A percentile compares a stretch with the other conserved stretches of the same genome.
Evolutionary conservation across 768 basidiomycete genomes (phyloP).

Genomic region (Suillus luteus): DNA sequence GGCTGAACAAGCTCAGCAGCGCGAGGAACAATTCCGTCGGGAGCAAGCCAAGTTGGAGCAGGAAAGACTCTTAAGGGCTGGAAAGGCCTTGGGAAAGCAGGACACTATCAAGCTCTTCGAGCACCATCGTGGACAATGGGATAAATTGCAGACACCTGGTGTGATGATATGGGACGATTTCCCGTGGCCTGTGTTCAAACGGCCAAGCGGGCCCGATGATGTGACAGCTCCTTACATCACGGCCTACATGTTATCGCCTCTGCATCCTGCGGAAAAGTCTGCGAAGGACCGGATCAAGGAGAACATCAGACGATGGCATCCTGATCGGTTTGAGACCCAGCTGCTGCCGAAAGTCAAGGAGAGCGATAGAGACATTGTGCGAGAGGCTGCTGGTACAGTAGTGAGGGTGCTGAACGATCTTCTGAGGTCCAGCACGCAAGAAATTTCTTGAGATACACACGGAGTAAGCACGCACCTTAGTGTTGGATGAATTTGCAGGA

Average conservation of each 20-base stretch:
- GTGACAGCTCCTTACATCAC: conserved; percentile 56
- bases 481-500: not conserved
- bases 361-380: conserved; percentile 64
- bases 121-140: conserved; percentile 65
- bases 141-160: conserved; percentile 36
- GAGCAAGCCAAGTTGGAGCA: conserved; percentile 64
- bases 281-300: conserved; percentile 76
- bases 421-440: conserved; percentile 51
- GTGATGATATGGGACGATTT: conserved; percentile 61
- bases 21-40: conserved; percentile 67
- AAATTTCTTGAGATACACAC: conserved; percentile 33
- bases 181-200: conserved; percentile 73
- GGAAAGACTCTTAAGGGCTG: conserved; percentile 42
- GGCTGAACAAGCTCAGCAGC: conserved; percentile 61
- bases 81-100: conserved; percentile 56
- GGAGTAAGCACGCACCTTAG: conserved; percentile 27
- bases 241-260: conserved; percentile 61
- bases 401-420: conserved; percentile 73
- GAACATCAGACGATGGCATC: conserved; percentile 76
- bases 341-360: conserved; percentile 63
- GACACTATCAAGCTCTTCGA: conserved; percentile 59
- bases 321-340: conserved; percentile 79
- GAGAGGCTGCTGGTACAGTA: conserved; percentile 72
- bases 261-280: conserved; percentile 53
- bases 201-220: conserved; percentile 59